These are phyloP conservation scores for Arachis stenosperma DNA, from an alignment of 306 rosid genomes.

Conservation along the genomic window DNA sequence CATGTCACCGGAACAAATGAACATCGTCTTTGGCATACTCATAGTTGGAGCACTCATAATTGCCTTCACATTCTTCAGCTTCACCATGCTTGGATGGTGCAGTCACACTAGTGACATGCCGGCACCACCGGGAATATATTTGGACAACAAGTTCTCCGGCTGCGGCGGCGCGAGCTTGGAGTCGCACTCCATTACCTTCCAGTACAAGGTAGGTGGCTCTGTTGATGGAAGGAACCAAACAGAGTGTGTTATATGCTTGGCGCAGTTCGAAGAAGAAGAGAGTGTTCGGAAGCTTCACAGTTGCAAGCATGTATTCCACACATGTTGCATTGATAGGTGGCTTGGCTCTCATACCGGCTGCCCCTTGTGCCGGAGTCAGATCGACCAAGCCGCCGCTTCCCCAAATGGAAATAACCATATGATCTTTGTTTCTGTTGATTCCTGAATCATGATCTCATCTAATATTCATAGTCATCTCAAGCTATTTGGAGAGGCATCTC, in stretches of 20 bases:
- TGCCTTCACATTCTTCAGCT: constrained; percentile 38
- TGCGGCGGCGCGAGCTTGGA: constrained; percentile 41
- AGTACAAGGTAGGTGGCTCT: constrained; percentile 31
- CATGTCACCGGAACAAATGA: constrained; percentile 26
- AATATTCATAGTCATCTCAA: no score
- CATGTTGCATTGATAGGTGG: constrained; percentile 51
- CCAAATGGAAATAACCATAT: constrained; percentile 34
- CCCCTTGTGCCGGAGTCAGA: constrained; percentile 48
- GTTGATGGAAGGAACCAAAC: constrained; percentile 33
- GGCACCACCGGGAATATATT: constrained; percentile 11
- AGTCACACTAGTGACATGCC: not conserved
- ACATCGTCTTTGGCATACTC: constrained; percentile 10
- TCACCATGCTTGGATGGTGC: constrained; percentile 50
- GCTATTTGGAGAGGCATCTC: no score
- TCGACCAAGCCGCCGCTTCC: constrained; percentile 32
- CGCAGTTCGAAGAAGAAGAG: constrained; percentile 45
- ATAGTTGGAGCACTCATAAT: constrained; percentile 36
- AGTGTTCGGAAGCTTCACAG: constrained; percentile 44
- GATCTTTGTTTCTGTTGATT: constrained; percentile 21
- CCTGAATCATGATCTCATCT: not conserved
- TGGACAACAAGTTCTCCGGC: constrained; percentile 34
- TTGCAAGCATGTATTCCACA: constrained; percentile 51
- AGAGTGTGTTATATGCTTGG: constrained; percentile 50
- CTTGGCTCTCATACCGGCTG: constrained; percentile 46
- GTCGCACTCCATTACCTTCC: constrained; percentile 44